These are phyloP conservation scores for Aspergillus baeticus DNA, from an alignment of 495 filamentous ascomycete species.

Conservation along the genomic window DNA sequence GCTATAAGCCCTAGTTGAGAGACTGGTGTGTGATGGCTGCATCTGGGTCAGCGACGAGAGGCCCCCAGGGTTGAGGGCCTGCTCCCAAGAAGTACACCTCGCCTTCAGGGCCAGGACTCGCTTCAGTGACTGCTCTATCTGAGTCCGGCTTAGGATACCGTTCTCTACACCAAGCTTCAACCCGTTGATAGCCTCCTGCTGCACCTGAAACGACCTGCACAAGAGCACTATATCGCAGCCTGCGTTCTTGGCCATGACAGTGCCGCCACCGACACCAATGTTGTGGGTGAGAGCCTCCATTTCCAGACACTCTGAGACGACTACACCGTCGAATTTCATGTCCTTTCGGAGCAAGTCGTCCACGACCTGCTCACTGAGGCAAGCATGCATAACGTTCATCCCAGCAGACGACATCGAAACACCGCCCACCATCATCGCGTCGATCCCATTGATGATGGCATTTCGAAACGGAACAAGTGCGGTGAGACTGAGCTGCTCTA, in stretches of 20 bases:
- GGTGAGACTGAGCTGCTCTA: conserved; percentile 81
- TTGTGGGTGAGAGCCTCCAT: conserved; percentile 91
- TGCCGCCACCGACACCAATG: conserved; percentile 88
- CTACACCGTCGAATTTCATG: conserved; percentile 82
- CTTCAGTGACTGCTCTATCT: conserved; percentile 70
- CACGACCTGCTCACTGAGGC: conserved; percentile 85
- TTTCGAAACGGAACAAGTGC: conserved; percentile 85
- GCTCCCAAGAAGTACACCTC: conserved; percentile 78
- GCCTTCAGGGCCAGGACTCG: conserved; percentile 74
- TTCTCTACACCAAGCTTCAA: conserved; percentile 84
- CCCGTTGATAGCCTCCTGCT: conserved; percentile 83
- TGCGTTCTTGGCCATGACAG: conserved; percentile 91
- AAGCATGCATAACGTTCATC: conserved; percentile 90
- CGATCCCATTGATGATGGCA: conserved; percentile 76
- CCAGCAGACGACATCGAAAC: conserved; percentile 83
- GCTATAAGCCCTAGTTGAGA: conserved; percentile 82
- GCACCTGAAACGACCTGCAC: conserved; percentile 79
- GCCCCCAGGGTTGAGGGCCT: conserved; percentile 77
- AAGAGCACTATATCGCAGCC: conserved; percentile 84
- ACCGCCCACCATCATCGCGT: conserved; percentile 91
- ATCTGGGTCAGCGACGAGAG: conserved; percentile 69
- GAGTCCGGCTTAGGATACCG: conserved; percentile 72
- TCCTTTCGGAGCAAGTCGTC: conserved; percentile 79
- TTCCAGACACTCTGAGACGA: conserved; percentile 92
- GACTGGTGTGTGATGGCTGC: conserved; percentile 71